A percentile compares a stretch with the other conserved stretches of the same genome.
Conservation (phyloP, 31 red algal genomes). For the Porphyra umbilicalis region DNA sequence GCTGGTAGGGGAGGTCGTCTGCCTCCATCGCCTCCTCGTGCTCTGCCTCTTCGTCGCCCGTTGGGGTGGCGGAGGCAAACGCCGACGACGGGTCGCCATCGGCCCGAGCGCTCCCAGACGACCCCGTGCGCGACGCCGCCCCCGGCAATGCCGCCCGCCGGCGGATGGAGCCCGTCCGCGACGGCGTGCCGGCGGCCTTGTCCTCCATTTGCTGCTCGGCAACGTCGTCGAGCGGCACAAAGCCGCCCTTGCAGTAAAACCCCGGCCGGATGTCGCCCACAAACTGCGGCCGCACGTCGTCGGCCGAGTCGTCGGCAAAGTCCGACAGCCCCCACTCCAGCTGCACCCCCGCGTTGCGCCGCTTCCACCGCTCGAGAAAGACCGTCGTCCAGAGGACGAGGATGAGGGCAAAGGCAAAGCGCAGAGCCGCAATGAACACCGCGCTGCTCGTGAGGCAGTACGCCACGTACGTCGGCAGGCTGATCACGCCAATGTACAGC, state of each 20-base stretch:
- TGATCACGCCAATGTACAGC: constrained; percentile 29
- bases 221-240: constrained; percentile 64
- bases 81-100: not conserved
- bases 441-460: constrained; percentile 17
- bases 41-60: not conserved
- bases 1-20: not conserved
- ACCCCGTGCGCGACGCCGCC: not conserved
- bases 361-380: constrained; percentile 65
- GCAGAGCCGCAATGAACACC: constrained; percentile 18
- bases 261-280: constrained; percentile 37
- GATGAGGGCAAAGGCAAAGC: constrained; percentile 24
- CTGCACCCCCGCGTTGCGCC: constrained; percentile 60
- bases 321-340: constrained; percentile 61
- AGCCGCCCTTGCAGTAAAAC: constrained; percentile 74
- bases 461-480: constrained; percentile 41
- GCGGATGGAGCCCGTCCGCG: not conserved
- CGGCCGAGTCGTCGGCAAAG: constrained; percentile 40
- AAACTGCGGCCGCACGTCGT: constrained; percentile 58
- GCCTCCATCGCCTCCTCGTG: not conserved
- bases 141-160: too few relatives aligned
- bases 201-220: not conserved
- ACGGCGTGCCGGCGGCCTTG: not conserved
- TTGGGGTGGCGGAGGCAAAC: not conserved
- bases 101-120: not conserved
- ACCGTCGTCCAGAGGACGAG: constrained; percentile 65